Evolutionary conservation across 805 yeast species (phyloP), one percentile per base, ranked within the genome.

Genomic region (Wickerhamomyces ciferrii): DNA sequence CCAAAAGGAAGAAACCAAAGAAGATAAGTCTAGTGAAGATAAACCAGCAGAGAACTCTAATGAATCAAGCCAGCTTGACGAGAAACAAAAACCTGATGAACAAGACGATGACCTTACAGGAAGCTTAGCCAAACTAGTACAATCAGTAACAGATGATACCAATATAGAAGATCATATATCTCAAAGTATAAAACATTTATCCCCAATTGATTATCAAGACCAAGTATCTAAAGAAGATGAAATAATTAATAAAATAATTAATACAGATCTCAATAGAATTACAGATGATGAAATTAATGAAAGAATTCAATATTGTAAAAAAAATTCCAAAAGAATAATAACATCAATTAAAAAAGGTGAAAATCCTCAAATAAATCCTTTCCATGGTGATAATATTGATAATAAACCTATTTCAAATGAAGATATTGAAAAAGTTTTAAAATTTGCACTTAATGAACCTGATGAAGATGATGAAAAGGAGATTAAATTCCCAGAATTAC

Each of bases 221-320:
- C 42, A 15, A 25, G 13, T 27, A 9, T 43, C 9, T 1, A 49
- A 53, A 34, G 53, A 51, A 38, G 49, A 48, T 32, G 9, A 24
- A n/a, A 29, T 50, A 5, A 39, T 51, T 7, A 25, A 43, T n/a
- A 14, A 38, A 2, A 37, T 46, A 14, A 44, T 51, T 3, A 24
- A 32, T 5, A n/a, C 36, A n/a, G 36, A 43, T n/a, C 25, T 47
- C 31, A 43, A 44, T 15, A 20, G 36, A 21, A 39, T 51, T 15
- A 48, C 50, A 2, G 56, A 53, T 25, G 46, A 49, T 3, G 53
- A 53, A 17, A 25, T 53, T 2, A 21, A 37, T 2, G 20, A 15
- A 1, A 45, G 47, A 15, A 49, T 51, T 5, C 15, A 41, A 19
- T 47, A 43, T 19, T 51, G 53, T 21, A 43, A 43, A 32, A 36